These are phyloP conservation scores for Eucalyptus erythrocorys DNA, from an alignment of 345 rosid genomes.

Conservation along the genomic window DNA sequence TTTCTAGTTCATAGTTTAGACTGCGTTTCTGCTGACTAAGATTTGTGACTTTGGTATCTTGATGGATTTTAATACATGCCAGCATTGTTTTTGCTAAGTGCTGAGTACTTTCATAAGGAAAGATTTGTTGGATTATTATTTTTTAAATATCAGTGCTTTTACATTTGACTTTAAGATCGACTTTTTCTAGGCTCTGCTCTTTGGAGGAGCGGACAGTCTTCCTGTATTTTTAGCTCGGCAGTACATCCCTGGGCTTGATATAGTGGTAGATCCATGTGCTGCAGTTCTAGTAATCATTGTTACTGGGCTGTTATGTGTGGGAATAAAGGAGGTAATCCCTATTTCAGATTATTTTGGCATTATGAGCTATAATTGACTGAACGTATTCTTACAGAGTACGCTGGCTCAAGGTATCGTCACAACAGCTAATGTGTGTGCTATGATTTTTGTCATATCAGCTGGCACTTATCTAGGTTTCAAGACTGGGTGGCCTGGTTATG, in stretches of 20 bases:
- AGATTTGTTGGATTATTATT: not conserved
- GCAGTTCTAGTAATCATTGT: conserved; percentile 64
- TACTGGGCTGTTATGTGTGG: conserved; percentile 84
- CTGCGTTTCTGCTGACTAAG: not conserved
- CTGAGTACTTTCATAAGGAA: not conserved
- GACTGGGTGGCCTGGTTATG: conserved; percentile 91
- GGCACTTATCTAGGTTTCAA: conserved; percentile 84
- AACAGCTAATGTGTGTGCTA: conserved; percentile 60
- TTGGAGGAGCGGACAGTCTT: conserved; percentile 75
- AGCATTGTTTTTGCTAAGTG: not conserved
- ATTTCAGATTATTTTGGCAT: not conserved
- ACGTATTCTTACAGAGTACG: conserved; percentile 57
- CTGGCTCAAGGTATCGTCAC: conserved; percentile 77
- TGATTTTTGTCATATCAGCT: conserved; percentile 76
- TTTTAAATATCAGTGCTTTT: not conserved
- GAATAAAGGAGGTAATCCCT: conserved; percentile 82
- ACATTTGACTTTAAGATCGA: not conserved
- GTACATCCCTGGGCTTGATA: conserved; percentile 68
- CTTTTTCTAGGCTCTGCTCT: conserved; percentile 58
- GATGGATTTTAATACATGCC: not conserved
- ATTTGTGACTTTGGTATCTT: not conserved
- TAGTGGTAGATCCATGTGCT: conserved; percentile 93
- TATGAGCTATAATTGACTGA: not conserved
- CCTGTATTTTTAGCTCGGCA: conserved; percentile 76
- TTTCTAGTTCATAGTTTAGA: not conserved